Evolutionary conservation across 2,329 filamentous ascomycete species (phyloP), one percentile per base, ranked within the genome.

Genomic region (Aureobasidium sp.): DNA sequence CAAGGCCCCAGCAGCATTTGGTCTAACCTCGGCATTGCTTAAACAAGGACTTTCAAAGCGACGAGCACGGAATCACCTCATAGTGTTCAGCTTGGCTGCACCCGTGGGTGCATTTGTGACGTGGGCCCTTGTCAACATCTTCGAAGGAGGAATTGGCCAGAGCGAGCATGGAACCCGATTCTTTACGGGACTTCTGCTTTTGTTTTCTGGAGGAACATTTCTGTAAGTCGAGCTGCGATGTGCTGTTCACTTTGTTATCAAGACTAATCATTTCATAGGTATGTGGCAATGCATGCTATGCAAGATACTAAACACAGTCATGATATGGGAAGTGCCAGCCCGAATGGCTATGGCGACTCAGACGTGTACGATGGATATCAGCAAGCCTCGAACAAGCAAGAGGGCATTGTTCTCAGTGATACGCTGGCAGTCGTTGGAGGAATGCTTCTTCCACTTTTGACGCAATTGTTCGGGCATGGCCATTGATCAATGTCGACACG

Each of bases 281-380:
- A 97, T 64, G 93, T 98, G 38, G 93, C 93, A 1, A 96, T 97
- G 90, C 93, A 98, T 66, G 90, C 90, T 1, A 95, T 97, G 89
- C 88, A 94, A 66, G 90, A 95, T 63, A 80, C 84, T 19, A 60
- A 59, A 17, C 61, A 65, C 6, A 41, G 58, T 40, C 60, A 67
- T 47, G 62, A 64, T 77, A 81, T 48, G 81, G 80, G 63, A 62
- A 72, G 6, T 38, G 60, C 60, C 11, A 45, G 45, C 19, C 55
- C 52, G 19, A 80, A 84, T 17, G 70, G 70, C 2, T 68, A 66
- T 67, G 42, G 45, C 47, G 41, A 56, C 11, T 30, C 34, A 11
- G 38, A 56, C 34, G 35, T 40, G 19, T 54, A 54, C 10, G 56
- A 59, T 35, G 53, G 51, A 2, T 57, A 56, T 14, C 53, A 55